These are phyloP conservation scores for Dipodascus geniculatus DNA, from an alignment of 805 yeast species.

Conservation along the genomic window DNA sequence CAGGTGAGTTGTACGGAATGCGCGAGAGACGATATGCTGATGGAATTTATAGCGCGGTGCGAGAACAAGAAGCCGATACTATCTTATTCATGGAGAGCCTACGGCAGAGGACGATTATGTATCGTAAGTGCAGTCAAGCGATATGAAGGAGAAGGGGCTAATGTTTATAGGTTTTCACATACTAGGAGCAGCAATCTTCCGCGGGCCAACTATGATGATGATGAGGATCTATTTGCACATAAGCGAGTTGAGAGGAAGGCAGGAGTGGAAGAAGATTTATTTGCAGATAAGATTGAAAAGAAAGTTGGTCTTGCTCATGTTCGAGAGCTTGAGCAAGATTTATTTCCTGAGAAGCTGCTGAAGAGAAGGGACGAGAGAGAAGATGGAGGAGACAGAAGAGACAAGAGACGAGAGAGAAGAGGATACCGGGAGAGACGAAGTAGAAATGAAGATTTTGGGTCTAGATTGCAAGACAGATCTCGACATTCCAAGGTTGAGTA, in stretches of 20 bases:
- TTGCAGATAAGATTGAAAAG: slow-evolving; percentile 22
- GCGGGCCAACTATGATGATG: slow-evolving; percentile 3
- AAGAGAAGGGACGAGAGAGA: background rate
- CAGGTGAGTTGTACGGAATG: slow-evolving; percentile 15
- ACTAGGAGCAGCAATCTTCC: slow-evolving; percentile 3
- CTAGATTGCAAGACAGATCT: background rate
- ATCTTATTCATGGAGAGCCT: slow-evolving; percentile 63
- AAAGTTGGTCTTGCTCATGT: background rate
- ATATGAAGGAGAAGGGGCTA: slow-evolving; percentile 5
- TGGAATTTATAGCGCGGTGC: slow-evolving; percentile 31
- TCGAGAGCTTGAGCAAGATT: background rate
- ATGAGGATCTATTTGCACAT: background rate
- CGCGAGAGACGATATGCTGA: background rate
- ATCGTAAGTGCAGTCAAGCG: slow-evolving; percentile 13
- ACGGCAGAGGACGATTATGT: slow-evolving; percentile 24
- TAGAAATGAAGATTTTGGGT: background rate
- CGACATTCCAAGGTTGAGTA: background rate
- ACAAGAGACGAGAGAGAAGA: too few relatives aligned
- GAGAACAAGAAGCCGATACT: slow-evolving; percentile 47
- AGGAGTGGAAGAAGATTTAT: slow-evolving; percentile 27
- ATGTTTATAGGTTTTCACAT: background rate
- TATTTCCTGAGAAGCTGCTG: background rate
- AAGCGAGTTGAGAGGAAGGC: slow-evolving; percentile 6
- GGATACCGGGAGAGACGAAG: too few relatives aligned
- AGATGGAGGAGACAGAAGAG: background rate